phyloP scores from a whole-genome alignment of 2,329 filamentous ascomycete species.

The Sporothrix euskadiensis region DNA sequence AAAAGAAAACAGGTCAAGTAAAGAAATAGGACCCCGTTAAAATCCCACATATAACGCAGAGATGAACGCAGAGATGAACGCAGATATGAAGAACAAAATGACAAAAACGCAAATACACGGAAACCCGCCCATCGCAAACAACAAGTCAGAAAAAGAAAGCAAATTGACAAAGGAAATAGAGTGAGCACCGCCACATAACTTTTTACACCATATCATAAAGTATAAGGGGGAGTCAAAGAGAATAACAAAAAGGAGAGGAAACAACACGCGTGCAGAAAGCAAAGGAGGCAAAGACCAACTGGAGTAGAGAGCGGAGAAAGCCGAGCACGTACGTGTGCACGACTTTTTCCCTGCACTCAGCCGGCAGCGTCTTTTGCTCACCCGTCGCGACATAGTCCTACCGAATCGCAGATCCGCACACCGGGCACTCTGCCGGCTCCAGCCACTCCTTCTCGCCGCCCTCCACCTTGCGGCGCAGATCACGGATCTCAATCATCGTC shows the following conservation, averaged over 20 bases:
- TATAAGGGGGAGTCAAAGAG: not conserved
- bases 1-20: not conserved
- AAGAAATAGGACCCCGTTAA: not conserved
- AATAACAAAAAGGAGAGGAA: not conserved
- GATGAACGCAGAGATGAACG: not conserved
- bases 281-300: not conserved
- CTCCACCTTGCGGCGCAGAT: conserved; percentile 50
- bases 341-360: not conserved
- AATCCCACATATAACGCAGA: not conserved
- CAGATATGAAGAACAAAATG: conserved; percentile 16
- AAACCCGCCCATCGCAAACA: not conserved
- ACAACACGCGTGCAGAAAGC: not conserved
- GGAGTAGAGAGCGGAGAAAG: not conserved
- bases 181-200: not conserved
- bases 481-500: conserved; percentile 53
- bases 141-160: not conserved
- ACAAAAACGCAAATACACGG: not conserved
- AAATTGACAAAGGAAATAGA: not conserved
- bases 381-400: not conserved
- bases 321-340: not conserved
- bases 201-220: conserved; percentile 17
- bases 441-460: conserved; percentile 57
- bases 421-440: conserved; percentile 53
- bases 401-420: conserved; percentile 44
- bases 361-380: not conserved